Base-by-base conservation (phyloP, 192 early-diverging fungal species). In the Coemansia sp. region DNA sequence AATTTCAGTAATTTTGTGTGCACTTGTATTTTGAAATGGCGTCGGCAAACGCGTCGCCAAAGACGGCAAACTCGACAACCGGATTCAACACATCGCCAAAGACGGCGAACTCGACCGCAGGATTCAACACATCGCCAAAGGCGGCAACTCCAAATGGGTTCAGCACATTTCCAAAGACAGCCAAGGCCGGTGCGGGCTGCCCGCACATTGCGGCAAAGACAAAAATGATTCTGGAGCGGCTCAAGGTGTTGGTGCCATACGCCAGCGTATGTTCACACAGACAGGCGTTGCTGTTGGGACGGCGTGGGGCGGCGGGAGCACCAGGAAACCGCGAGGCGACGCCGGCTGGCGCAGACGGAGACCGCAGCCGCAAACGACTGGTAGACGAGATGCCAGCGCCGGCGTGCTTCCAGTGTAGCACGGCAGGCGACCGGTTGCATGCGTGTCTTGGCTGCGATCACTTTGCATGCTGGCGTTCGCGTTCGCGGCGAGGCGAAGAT, bases 391-490 rank as follows among this genome's bases (percentile, higher is more conserved):
- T 90, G 65, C 87, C 88, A 10, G 72, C 80, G 29, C 87, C 88
- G 1, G 64, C 75, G 6, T 90, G 89, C 56, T 61, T 68, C 16
- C 62, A 73, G 5, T 90, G 89, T 60, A 77, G 85, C n/a, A 78
- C 83, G 16, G 65, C 83, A 3, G 62, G 80, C 22, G 82, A 83
- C 72, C 67, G 89, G 5, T 83, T 96, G 51, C 93, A 95, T 67
- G 89, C 83, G 4, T 96, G 94, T 62, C 74, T 96, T 21, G 45
- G 56, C 14, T 97, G 94, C 72, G 87, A 91, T 35, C 87, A 69
- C 67, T 77, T 91, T 26, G 93, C 89, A 3, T 97, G 94, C 75
- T 88, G 87, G 86, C 85, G 68, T 16, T 6, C 51, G 64, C 38
- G 87, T 87, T 66, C 72, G 80, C 11, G 56, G 29, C 47, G 52